Evolutionary conservation across 345 rosid species (phyloP).

Genomic region (Conringia planisiliqua): DNA sequence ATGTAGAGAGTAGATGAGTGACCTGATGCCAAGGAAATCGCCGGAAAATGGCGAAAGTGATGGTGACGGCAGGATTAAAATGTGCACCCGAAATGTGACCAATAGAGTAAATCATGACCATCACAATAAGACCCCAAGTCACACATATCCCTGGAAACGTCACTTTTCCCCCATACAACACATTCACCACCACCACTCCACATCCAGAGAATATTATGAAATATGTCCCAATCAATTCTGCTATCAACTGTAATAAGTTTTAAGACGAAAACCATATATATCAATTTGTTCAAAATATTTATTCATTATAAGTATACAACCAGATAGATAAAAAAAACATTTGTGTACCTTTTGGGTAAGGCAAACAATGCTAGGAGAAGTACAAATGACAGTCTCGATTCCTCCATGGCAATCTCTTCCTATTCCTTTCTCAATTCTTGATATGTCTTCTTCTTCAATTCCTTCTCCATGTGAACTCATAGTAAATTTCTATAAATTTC

Average conservation of each 20-base stretch:
- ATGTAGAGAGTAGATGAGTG: background rate
- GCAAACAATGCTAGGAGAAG: conserved; percentile 28
- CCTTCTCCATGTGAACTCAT: conserved; percentile 2
- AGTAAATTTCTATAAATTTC: too few species aligned
- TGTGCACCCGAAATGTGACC: conserved; percentile 88
- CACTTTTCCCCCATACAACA: conserved; percentile 46
- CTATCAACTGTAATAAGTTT: conserved; percentile 42
- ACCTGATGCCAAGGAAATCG: conserved; percentile 55
- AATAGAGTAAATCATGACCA: conserved; percentile 66
- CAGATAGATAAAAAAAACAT: background rate
- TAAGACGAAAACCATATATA: background rate
- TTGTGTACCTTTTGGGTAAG: conserved; percentile 26
- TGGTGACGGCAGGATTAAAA: conserved; percentile 74
- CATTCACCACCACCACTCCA: conserved; percentile 60
- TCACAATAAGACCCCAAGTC: conserved; percentile 69
- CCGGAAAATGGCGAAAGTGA: conserved; percentile 53
- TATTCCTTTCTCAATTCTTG: conserved; percentile 25
- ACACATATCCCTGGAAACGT: conserved; percentile 66
- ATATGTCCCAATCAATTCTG: conserved; percentile 67
- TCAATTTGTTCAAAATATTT: background rate
- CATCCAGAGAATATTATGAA: conserved; percentile 74
- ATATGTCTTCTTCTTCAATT: conserved; percentile 30
- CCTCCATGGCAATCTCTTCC: conserved; percentile 18
- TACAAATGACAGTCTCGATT: conserved; percentile 19
- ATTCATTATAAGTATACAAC: background rate